A percentile compares a stretch with the other conserved stretches of the same genome.
Conservation (phyloP, 2,329 filamentous ascomycete genomes). For the Botryotinia calthae region DNA sequence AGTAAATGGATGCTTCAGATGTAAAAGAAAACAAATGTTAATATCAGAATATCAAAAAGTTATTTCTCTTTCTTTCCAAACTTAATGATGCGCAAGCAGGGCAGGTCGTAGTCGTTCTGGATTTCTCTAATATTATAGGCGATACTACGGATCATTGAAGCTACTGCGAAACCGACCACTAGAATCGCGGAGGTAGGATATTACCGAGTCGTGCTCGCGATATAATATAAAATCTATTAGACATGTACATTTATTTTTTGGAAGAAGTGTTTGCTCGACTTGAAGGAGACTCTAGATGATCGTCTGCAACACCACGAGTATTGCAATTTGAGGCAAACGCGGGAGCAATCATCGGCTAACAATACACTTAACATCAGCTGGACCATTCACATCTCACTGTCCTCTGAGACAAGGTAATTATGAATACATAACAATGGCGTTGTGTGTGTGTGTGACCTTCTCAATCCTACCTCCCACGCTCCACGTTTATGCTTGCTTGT, state of each 20-base stretch:
- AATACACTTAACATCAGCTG: slow-evolving; percentile 9
- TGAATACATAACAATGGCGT: background rate
- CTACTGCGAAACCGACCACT: background rate
- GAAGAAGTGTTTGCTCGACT: background rate
- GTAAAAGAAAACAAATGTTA: background rate
- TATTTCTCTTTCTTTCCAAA: background rate
- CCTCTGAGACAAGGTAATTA: background rate
- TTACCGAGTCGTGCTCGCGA: background rate
- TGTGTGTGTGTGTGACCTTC: background rate
- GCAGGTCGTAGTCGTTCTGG: background rate
- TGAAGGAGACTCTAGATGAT: background rate
- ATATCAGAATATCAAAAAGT: background rate
- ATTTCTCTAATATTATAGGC: background rate
- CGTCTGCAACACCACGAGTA: background rate
- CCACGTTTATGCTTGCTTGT: background rate
- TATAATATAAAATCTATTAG: background rate
- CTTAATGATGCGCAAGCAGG: background rate
- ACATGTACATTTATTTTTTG: background rate
- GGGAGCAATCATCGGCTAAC: background rate
- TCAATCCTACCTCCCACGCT: background rate
- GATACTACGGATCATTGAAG: slow-evolving; percentile 11
- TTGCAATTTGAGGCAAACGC: background rate
- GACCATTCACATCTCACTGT: slow-evolving; percentile 8
- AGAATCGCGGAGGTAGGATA: background rate
- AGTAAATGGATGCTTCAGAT: background rate